phyloP scores from a whole-genome alignment of 1,139 yeast genomes.

The Zygoascus hellenicus region DNA sequence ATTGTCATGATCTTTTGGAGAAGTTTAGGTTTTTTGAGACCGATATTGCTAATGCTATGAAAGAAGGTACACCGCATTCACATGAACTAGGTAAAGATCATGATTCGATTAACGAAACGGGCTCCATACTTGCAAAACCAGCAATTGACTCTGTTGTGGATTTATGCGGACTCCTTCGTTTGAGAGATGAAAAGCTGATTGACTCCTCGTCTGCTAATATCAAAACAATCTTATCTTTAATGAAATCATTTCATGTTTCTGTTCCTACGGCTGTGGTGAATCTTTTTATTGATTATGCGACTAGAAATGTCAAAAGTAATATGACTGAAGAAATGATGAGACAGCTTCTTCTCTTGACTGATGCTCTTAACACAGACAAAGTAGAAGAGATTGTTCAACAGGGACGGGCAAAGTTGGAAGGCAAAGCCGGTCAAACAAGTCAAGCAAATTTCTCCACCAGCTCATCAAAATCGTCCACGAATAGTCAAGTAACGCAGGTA shows the following conservation, averaged over 20 bases:
- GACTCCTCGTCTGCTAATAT: conserved; percentile 71
- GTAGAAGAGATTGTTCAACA: conserved; percentile 17
- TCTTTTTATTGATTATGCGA: conserved; percentile 23
- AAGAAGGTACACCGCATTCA: background rate
- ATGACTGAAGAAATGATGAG: conserved; percentile 23
- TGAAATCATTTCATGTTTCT: conserved; percentile 28
- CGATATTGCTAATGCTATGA: conserved; percentile 29
- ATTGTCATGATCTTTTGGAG: conserved; percentile 61
- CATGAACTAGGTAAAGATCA: conserved; percentile 13
- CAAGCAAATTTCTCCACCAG: too few species aligned
- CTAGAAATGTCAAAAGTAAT: conserved; percentile 22
- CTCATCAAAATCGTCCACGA: too few species aligned
- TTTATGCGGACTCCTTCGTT: conserved; percentile 71
- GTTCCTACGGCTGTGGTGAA: conserved; percentile 24
- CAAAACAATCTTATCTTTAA: conserved; percentile 35
- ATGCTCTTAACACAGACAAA: conserved; percentile 22
- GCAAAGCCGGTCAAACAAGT: background rate
- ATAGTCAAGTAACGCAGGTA: too few species aligned
- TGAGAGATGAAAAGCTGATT: conserved; percentile 71
- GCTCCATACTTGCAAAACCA: conserved; percentile 25
- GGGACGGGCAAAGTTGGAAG: conserved; percentile 6
- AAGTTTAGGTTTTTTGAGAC: conserved; percentile 54
- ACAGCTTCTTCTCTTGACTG: conserved; percentile 23
- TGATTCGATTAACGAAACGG: conserved; percentile 15
- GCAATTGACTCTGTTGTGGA: conserved; percentile 31